These are phyloP conservation scores for Botrytis sinoallii DNA, from an alignment of 2,329 filamentous ascomycete species.

Conservation along the genomic window DNA sequence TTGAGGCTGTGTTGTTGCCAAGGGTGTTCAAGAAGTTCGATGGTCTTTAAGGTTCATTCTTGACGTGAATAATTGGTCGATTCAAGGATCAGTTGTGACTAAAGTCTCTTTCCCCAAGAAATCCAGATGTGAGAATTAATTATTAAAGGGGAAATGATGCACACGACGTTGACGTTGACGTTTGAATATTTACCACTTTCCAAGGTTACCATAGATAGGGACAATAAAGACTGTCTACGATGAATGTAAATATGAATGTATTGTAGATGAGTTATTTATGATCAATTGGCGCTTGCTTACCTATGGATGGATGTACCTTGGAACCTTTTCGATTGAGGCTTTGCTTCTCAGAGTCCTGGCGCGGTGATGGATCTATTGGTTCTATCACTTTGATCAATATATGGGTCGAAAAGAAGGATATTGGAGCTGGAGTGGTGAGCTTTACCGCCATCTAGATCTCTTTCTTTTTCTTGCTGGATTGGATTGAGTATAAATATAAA, in stretches of 20 bases:
- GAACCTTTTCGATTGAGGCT: not conserved
- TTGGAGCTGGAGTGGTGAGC: not conserved
- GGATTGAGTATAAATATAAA: not conserved
- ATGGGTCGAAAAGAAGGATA: not conserved
- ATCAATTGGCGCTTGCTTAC: conserved; percentile 4
- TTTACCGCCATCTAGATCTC: not conserved
- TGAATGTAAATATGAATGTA: not conserved
- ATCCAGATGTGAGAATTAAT: not conserved
- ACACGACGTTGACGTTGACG: not conserved
- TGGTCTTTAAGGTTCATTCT: not conserved
- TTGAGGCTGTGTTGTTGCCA: conserved; percentile 11
- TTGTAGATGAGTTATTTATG: not conserved
- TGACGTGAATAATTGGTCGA: not conserved
- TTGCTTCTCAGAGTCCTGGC: not conserved
- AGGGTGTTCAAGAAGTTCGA: not conserved
- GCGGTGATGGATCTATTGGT: not conserved
- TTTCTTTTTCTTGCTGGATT: not conserved
- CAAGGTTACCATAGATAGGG: no score
- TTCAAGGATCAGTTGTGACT: not conserved
- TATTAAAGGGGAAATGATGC: not conserved
- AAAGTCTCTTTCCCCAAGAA: not conserved
- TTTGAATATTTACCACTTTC: not conserved
- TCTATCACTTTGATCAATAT: not conserved
- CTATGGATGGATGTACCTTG: no score
- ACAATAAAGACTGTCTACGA: not conserved